Evolutionary conservation across 345 rosid species (phyloP).

Genomic region (Diplotaxis tenuifolia): DNA sequence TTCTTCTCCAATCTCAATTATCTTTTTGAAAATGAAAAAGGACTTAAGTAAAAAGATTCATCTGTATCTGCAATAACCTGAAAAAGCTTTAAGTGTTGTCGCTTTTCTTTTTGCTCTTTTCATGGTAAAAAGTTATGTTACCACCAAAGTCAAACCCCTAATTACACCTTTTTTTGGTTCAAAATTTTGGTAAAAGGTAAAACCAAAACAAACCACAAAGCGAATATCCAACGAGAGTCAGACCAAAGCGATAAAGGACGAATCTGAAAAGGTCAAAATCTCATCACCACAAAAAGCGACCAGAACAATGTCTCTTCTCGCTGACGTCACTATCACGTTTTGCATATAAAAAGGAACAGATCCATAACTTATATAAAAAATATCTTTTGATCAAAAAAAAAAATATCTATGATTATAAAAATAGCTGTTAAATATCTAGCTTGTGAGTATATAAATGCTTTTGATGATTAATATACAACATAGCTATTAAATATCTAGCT

Average conservation of each 20-base stretch:
- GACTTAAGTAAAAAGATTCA: background rate
- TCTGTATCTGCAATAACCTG: conserved; percentile 20
- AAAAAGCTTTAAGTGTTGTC: conserved; percentile 10
- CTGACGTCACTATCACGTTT: conserved; percentile 2
- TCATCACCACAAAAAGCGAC: conserved; percentile 20
- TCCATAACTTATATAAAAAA: background rate
- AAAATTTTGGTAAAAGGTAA: background rate
- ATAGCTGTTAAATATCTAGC: background rate
- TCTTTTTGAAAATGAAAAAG: background rate
- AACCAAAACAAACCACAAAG: background rate
- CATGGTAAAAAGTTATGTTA: conserved; percentile 21
- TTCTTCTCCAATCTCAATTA: conserved; percentile 5
- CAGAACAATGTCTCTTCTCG: background rate
- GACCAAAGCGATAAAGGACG: conserved; percentile 13
- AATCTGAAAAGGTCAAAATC: conserved; percentile 30
- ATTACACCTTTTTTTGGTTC: background rate
- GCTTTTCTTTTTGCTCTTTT: conserved; percentile 1
- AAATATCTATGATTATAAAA: background rate
- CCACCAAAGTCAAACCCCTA: conserved; percentile 30
- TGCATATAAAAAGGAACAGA: background rate
- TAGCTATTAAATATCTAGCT: too few species aligned
- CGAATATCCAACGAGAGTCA: background rate
- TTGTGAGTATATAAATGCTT: too few species aligned
- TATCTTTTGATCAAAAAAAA: too few species aligned
- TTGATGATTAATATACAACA: too few species aligned